Conservation (phyloP, 768 basidiomycete genomes). For the Hysterangium stoloniferum region DNA sequence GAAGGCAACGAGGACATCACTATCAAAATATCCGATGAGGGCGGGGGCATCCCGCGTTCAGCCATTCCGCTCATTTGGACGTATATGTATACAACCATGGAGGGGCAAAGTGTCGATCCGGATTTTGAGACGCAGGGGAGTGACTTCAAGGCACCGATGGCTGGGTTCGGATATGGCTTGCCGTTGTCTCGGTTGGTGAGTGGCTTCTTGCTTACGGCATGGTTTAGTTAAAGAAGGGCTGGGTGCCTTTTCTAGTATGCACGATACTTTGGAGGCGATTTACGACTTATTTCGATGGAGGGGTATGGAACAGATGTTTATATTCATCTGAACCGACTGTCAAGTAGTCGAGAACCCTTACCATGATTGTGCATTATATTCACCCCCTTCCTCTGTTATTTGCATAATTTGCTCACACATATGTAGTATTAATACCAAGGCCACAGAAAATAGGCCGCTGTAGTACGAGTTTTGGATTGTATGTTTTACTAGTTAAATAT, state of each 20-base stretch:
- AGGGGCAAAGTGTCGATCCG: conserved; percentile 59
- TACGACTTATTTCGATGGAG: conserved; percentile 95
- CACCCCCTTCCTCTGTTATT: no score
- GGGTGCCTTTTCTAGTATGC: conserved; percentile 53
- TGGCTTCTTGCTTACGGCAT: not conserved
- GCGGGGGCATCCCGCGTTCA: conserved; percentile 85
- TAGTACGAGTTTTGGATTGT: no score
- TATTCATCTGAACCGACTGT: conserved; percentile 82
- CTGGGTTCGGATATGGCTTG: conserved; percentile 91
- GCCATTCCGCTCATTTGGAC: conserved; percentile 97
- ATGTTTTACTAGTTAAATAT: no score
- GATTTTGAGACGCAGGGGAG: conserved; percentile 60
- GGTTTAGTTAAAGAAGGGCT: no score
- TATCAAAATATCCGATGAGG: conserved; percentile 97
- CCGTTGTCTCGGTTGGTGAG: conserved; percentile 85
- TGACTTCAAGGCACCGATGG: conserved; percentile 97
- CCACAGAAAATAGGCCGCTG: no score
- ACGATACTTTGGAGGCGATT: conserved; percentile 89
- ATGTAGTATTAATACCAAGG: no score
- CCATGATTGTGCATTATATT: no score
- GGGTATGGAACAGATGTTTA: conserved; percentile 96
- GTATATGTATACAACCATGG: conserved; percentile 93
- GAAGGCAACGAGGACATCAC: conserved; percentile 99
- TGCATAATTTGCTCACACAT: no score
- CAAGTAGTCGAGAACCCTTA: conserved; percentile 74